Evolutionary conservation across 768 basidiomycete genomes (phyloP).

Genomic region (Hygrocybe coccinea): DNA sequence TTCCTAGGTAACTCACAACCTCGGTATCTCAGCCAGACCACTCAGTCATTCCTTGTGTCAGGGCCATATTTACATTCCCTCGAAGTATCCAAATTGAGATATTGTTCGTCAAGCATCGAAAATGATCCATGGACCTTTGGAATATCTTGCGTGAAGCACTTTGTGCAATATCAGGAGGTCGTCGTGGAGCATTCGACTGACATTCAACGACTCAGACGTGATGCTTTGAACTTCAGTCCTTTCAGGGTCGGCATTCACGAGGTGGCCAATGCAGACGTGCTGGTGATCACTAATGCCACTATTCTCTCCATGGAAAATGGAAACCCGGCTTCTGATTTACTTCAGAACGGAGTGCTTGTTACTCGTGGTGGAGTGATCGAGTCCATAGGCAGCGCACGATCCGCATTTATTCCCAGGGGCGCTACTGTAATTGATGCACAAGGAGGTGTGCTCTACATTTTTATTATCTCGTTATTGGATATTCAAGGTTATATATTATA

Average conservation of each 20-base stretch:
- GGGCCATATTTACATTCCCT: constrained; percentile 63
- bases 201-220: constrained; percentile 51
- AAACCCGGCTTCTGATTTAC: constrained; percentile 43
- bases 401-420: constrained; percentile 32
- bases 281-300: constrained; percentile 65
- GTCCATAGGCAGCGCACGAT: constrained; percentile 35
- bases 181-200: constrained; percentile 58
- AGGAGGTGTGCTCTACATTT: constrained; percentile 44
- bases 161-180: constrained; percentile 57
- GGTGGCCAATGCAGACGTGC: constrained; percentile 37
- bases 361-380: constrained; percentile 57
- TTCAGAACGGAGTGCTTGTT: constrained; percentile 49
- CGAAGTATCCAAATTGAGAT: constrained; percentile 46
- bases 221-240: constrained; percentile 32
- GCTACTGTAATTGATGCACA: constrained; percentile 51
- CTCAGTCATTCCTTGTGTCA: constrained; percentile 17
- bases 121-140: constrained; percentile 54
- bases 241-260: constrained; percentile 8
- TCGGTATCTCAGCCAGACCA: background rate
- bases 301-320: constrained; percentile 65
- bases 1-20: constrained; percentile 50
- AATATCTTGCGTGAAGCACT: constrained; percentile 52
- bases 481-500: background rate
- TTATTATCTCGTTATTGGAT: no score
- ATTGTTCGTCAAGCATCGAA: constrained; percentile 46